A percentile compares a stretch with the other conserved stretches of the same genome.
Conservation (phyloP, 106 monocot species). For the Phalaenopsis aphrodite region DNA sequence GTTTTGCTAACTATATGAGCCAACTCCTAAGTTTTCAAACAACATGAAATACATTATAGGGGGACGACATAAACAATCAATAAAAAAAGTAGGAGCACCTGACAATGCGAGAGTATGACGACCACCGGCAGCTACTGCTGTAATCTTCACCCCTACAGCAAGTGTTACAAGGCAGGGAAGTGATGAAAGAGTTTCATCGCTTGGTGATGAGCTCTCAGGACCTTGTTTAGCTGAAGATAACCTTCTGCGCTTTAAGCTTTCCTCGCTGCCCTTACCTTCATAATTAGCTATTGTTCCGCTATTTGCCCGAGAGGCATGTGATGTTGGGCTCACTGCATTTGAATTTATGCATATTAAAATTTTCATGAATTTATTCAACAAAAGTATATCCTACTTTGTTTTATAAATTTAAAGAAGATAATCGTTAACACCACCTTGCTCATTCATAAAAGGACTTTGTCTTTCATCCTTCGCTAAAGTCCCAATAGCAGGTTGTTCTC, state of each 20-base stretch:
- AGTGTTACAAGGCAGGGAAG: slow-evolving; percentile 72
- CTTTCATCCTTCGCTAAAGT: slow-evolving; percentile 52
- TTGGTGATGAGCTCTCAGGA: slow-evolving; percentile 45
- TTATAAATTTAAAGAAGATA: background rate
- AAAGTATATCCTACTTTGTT: slow-evolving; percentile 1
- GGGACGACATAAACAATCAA: background rate
- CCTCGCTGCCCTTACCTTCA: slow-evolving; percentile 45
- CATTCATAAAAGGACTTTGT: slow-evolving; percentile 20
- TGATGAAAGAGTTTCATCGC: slow-evolving; percentile 73
- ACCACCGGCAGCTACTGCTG: slow-evolving; percentile 81
- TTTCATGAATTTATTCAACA: slow-evolving; percentile 10
- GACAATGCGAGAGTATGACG: slow-evolving; percentile 90
- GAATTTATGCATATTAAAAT: slow-evolving; percentile 16
- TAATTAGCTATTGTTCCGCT: slow-evolving; percentile 20
- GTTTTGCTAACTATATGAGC: background rate
- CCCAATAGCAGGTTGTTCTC: slow-evolving; percentile 30
- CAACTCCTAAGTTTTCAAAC: background rate
- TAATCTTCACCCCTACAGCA: slow-evolving; percentile 49
- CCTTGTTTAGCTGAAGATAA: slow-evolving; percentile 61
- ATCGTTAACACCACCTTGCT: slow-evolving; percentile 43
- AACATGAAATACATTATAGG: background rate
- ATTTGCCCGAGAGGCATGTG: slow-evolving; percentile 27
- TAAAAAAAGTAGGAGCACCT: slow-evolving; percentile 44
- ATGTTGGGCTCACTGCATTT: slow-evolving; percentile 62
- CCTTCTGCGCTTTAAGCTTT: slow-evolving; percentile 59